These are phyloP conservation scores for Apophysomyces ossiformis DNA, from an alignment of 371 early-diverging fungal species.

Conservation along the genomic window DNA sequence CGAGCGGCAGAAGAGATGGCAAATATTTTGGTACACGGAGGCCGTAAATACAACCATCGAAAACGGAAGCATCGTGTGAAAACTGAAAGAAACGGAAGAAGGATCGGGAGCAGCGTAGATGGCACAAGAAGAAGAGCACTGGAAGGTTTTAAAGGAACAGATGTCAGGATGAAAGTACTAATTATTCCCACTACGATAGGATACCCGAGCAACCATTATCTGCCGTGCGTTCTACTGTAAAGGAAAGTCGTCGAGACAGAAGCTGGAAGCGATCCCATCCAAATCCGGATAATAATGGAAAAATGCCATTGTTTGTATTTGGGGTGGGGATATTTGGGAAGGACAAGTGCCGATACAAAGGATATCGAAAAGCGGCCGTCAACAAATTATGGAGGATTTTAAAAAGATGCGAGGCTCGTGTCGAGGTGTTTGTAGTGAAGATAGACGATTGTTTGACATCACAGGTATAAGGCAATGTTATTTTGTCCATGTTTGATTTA, in stretches of 20 bases:
- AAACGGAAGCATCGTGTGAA: too few species aligned
- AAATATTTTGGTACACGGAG: too few species aligned
- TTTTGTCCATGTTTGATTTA: not conserved
- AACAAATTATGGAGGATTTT: slow-evolving; percentile 9
- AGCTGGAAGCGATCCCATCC: not conserved
- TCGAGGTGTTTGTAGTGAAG: slow-evolving; percentile 1
- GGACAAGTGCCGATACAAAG: slow-evolving; percentile 2
- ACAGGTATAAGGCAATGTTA: slow-evolving; percentile 7
- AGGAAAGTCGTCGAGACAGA: not conserved
- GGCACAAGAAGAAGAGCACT: too few species aligned
- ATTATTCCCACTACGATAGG: not conserved
- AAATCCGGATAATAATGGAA: not conserved
- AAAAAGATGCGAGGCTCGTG: slow-evolving; percentile 12
- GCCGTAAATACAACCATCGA: too few species aligned
- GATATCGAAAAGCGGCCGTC: slow-evolving; percentile 6
- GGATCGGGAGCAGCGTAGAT: too few species aligned
- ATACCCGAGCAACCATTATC: slow-evolving; percentile 8
- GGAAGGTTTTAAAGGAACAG: too few species aligned
- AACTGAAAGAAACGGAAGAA: too few species aligned
- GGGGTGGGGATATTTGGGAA: slow-evolving; percentile 18
- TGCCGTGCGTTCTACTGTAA: slow-evolving; percentile 8
- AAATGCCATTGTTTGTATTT: slow-evolving; percentile 15
- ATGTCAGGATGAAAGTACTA: too few species aligned
- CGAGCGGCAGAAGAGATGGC: too few species aligned
- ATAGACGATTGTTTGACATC: slow-evolving; percentile 14